Evolutionary conservation across 1,139 yeast genomes (phyloP).

Genomic region (Candida neerlandica): DNA sequence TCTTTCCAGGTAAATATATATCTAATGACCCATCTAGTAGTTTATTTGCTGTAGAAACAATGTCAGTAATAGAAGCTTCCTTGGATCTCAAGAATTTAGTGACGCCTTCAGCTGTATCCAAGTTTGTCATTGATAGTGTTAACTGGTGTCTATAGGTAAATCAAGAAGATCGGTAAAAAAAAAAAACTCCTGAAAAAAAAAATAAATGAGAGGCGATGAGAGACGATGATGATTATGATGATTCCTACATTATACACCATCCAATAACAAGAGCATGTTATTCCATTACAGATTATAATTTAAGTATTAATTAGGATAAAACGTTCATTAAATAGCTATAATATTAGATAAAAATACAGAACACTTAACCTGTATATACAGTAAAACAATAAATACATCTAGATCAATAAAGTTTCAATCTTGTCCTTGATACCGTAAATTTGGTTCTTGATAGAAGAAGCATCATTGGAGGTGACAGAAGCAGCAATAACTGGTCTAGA

Average conservation of each 20-base stretch:
- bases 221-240: no score
- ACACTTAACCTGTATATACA: neutral
- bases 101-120: slow-evolving; percentile 53
- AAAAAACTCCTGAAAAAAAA: neutral
- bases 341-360: neutral
- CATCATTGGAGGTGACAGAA: slow-evolving; percentile 97
- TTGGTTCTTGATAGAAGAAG: slow-evolving; percentile 96
- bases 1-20: slow-evolving; percentile 62
- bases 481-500: slow-evolving; percentile 99
- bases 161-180: neutral
- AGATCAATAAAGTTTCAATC: slow-evolving; percentile 96
- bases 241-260: no score
- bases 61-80: slow-evolving; percentile 43
- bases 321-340: no score
- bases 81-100: slow-evolving; percentile 69
- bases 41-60: slow-evolving; percentile 43
- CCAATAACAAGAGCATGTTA: no score
- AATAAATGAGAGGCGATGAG: neutral
- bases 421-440: slow-evolving; percentile 97
- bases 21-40: slow-evolving; percentile 41
- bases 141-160: neutral
- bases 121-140: neutral
- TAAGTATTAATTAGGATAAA: no score
- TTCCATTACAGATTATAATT: no score
- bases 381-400: slow-evolving; percentile 23